Evolutionary conservation across 108 stramenopile genomes (phyloP).

Genomic region (Skeletonema menzelii): DNA sequence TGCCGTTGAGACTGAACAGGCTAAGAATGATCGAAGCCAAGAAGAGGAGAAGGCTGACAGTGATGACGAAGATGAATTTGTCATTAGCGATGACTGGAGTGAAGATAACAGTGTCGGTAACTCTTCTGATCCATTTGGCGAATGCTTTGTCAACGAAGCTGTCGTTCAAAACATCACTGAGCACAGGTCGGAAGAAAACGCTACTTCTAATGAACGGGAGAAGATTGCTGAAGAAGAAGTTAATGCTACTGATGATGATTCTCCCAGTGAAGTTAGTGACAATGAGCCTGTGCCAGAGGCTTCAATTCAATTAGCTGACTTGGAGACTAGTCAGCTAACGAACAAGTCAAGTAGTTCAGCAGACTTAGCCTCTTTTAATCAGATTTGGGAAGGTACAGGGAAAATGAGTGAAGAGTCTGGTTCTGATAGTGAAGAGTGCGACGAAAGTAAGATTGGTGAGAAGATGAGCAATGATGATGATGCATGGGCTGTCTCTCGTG

Average conservation of each 20-base stretch:
- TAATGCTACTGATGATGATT: background rate
- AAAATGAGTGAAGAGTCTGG: background rate
- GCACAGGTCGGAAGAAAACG: background rate
- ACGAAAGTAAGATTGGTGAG: background rate
- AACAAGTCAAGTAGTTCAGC: background rate
- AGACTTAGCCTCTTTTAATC: background rate
- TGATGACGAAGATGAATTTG: conserved; percentile 6
- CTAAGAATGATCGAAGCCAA: background rate
- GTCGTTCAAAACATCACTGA: conserved; percentile 2
- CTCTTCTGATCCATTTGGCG: background rate
- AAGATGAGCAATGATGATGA: background rate
- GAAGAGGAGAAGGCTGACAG: background rate
- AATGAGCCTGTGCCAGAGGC: background rate
- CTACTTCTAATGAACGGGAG: background rate
- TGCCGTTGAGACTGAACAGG: background rate
- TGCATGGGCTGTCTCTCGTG: background rate
- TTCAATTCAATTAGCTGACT: background rate
- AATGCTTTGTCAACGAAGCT: background rate
- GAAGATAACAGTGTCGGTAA: conserved; percentile 1
- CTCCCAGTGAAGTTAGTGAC: background rate
- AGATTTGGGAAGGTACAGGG: background rate
- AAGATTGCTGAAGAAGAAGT: background rate
- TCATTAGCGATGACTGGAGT: conserved; percentile 13
- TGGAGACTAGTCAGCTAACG: background rate
- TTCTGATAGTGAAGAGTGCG: background rate